These are phyloP conservation scores for Microbotryum violaceum DNA, from an alignment of 1,284 basidiomycete species.

Conservation along the genomic window DNA sequence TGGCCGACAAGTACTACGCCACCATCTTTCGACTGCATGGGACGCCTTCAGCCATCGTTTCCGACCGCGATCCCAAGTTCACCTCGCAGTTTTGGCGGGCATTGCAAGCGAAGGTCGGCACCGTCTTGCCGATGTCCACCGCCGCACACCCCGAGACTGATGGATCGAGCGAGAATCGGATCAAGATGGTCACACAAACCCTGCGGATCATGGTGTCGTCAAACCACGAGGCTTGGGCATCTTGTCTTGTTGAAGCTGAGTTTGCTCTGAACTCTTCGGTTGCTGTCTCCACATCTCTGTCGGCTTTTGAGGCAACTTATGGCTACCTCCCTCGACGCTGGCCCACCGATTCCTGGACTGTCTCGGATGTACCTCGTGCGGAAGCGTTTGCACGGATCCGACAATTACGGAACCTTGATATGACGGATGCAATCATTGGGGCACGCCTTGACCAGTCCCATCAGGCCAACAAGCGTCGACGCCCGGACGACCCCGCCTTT, in stretches of 20 bases:
- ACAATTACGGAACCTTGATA: neutral
- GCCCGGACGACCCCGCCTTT: neutral
- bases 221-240: conserved; percentile 23
- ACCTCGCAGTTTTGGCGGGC: conserved; percentile 46
- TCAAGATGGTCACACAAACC: conserved; percentile 30
- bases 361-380: neutral
- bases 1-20: neutral
- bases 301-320: conserved; percentile 6
- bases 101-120: conserved; percentile 40
- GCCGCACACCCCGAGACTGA: conserved; percentile 37
- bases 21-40: conserved; percentile 6
- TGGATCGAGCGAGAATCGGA: conserved; percentile 33
- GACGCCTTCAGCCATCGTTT: conserved; percentile 43
- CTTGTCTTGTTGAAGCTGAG: neutral
- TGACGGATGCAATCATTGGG: conserved; percentile 6
- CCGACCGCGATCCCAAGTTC: conserved; percentile 46
- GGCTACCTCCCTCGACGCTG: conserved; percentile 7
- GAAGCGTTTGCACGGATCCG: neutral
- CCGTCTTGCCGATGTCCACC: conserved; percentile 37
- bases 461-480: neutral
- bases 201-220: conserved; percentile 17
- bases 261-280: conserved; percentile 5
- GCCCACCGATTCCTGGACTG: neutral
- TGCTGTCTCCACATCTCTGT: neutral
- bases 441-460: conserved; percentile 2